phyloP scores from a whole-genome alignment of 345 rosid species.

The Eucalyptus decipiens region DNA sequence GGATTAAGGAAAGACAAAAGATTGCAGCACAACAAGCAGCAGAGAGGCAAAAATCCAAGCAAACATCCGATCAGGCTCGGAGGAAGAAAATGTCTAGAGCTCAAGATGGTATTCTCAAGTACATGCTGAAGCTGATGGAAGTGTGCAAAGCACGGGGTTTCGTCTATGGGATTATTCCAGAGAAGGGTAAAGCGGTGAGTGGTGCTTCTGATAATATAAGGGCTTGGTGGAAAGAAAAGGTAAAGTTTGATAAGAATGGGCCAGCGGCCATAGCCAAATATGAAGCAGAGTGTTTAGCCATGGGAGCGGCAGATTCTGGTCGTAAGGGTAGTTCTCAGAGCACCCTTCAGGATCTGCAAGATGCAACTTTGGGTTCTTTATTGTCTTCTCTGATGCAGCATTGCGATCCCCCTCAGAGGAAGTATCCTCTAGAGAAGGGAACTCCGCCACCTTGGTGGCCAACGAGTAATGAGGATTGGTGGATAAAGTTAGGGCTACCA shows the following conservation, averaged over 20 bases:
- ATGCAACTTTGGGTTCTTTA: slow-evolving; percentile 95
- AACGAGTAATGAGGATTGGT: slow-evolving; percentile 88
- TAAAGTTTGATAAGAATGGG: slow-evolving; percentile 92
- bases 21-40: slow-evolving; percentile 56
- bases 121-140: slow-evolving; percentile 97
- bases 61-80: slow-evolving; percentile 78
- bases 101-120: slow-evolving; percentile 97
- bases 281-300: slow-evolving; percentile 68
- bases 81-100: slow-evolving; percentile 99
- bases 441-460: slow-evolving; percentile 99
- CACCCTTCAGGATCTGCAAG: slow-evolving; percentile 86
- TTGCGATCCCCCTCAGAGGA: slow-evolving; percentile 96
- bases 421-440: slow-evolving; percentile 85
- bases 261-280: slow-evolving; percentile 85
- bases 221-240: slow-evolving; percentile 99
- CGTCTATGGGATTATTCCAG: slow-evolving; percentile 94
- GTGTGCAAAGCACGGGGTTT: slow-evolving; percentile 96
- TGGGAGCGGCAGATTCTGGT: slow-evolving; percentile 42
- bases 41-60: slow-evolving; percentile 68
- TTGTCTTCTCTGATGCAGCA: slow-evolving; percentile 98
- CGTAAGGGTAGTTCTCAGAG: slow-evolving; percentile 48
- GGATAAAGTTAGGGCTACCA: slow-evolving; percentile 60
- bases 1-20: slow-evolving; percentile 78
- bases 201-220: slow-evolving; percentile 91
- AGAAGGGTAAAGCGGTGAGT: slow-evolving; percentile 90